Evolutionary conservation across 2,329 filamentous ascomycete genomes (phyloP), one percentile per base, ranked within the genome.

Genomic region (Nigrograna mackinnonii): DNA sequence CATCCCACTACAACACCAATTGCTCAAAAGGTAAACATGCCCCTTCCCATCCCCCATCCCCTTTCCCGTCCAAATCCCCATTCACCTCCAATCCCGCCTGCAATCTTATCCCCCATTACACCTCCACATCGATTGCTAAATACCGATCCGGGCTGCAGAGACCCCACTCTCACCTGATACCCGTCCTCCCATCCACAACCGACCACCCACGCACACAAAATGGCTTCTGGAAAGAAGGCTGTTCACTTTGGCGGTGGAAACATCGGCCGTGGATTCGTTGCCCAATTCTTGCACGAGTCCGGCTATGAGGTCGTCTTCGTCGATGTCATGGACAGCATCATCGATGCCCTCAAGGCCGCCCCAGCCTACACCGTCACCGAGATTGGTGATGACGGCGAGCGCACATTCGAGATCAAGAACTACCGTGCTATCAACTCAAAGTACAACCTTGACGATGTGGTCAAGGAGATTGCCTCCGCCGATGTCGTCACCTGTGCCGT

Each of bases 371-470:
- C 86, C 52, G 92, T 99, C 67, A 95, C 92, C 46, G 91, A 96
- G 75, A 90, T 96, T 58, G 91, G 91, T 54, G 79, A 84, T 37
- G 87, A 95, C 46, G 91, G 89, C 57, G 91, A 91, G 61, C 81
- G 79, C 43, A 84, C 84, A 61, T 91, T 88, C 72, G 86, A 77
- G 59, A 95, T 99, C 73, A 87, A 88, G 71, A 94, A 96, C 77
- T 97, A 96, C 79, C 89, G 90, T 39, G 94, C 94, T 71, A 87
- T 97, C 80, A 96, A 97, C 83, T 95, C 90, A 57, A 91, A 88
- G 74, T 84, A 86, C 52, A 78, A 96, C 66, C 87, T 95, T 75
- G 79, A 79, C 40, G 85, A 92, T 41, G 83, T 96, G 41, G 73
- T 97, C 55, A 73, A 92, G 35, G 89, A 94, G 75, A 95, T 97